phyloP scores from a whole-genome alignment of 2,329 filamentous ascomycete genomes.

The Exophiala sp. region DNA sequence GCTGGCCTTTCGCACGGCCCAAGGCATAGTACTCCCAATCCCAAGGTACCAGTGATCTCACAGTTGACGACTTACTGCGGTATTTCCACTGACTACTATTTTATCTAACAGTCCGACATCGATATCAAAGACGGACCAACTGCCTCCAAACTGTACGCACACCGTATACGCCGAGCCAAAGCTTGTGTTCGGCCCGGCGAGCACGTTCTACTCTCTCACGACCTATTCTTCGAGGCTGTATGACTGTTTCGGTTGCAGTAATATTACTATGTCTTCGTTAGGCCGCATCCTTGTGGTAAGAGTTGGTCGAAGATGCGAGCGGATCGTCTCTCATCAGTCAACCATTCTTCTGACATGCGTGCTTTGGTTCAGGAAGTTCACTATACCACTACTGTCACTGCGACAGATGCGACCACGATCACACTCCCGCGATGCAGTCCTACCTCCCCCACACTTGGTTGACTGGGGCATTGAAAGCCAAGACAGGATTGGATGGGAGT shows the following conservation, averaged over 20 bases:
- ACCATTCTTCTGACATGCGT: background rate
- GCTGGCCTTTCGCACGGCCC: background rate
- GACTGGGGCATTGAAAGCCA: too few relatives aligned
- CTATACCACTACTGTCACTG: background rate
- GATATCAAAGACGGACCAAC: background rate
- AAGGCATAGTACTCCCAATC: background rate
- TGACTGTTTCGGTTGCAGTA: slow-evolving; percentile 22
- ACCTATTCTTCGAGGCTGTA: slow-evolving; percentile 33
- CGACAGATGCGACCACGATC: background rate
- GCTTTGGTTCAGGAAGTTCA: slow-evolving; percentile 1
- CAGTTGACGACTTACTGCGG: background rate
- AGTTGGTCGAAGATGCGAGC: background rate
- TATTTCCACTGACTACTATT: background rate
- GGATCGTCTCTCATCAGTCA: background rate
- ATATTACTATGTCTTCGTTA: slow-evolving; percentile 33
- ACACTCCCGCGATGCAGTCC: background rate
- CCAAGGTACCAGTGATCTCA: background rate
- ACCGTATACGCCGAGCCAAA: slow-evolving; percentile 21
- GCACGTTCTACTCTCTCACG: slow-evolving; percentile 21
- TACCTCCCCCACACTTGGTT: background rate
- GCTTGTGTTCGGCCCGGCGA: slow-evolving; percentile 15
- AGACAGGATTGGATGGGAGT: too few relatives aligned
- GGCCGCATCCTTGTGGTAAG: slow-evolving; percentile 19
- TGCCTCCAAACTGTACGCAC: slow-evolving; percentile 8
- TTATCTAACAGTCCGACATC: background rate